phyloP scores from a whole-genome alignment of 208 protist genomes.

The Plasmodiophora brassicae region DNA sequence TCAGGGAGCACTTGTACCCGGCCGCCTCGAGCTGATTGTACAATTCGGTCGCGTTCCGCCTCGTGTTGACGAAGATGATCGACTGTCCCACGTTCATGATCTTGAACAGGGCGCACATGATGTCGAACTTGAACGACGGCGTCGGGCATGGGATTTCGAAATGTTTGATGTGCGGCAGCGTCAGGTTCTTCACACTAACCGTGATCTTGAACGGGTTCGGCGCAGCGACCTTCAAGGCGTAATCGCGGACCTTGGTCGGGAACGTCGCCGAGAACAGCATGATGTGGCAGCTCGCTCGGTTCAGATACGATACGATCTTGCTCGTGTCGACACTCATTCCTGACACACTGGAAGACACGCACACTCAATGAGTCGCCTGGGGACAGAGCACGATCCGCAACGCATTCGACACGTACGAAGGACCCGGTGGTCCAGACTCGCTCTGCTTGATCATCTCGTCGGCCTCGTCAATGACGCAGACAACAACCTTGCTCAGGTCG shows the following conservation, averaged over 20 bases:
- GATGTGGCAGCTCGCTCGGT: slow-evolving; percentile 83
- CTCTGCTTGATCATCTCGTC: slow-evolving; percentile 87
- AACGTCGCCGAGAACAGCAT: slow-evolving; percentile 98
- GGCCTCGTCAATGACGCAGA: slow-evolving; percentile 91
- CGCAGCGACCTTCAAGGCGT: slow-evolving; percentile 6
- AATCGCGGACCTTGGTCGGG: slow-evolving; percentile 75
- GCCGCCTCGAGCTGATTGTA: not conserved
- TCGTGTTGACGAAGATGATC: slow-evolving; percentile 30
- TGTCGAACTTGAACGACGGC: not conserved
- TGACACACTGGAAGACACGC: not conserved
- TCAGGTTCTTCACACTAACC: slow-evolving; percentile 11
- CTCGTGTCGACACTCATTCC: not conserved
- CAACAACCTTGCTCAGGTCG: slow-evolving; percentile 76
- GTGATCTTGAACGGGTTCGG: slow-evolving; percentile 33
- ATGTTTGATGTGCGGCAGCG: slow-evolving; percentile 20
- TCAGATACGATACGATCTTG: slow-evolving; percentile 52
- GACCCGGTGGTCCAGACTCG: no score
- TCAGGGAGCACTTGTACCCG: slow-evolving; percentile 3
- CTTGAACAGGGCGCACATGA: slow-evolving; percentile 31
- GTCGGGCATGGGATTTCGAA: slow-evolving; percentile 10
- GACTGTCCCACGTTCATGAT: slow-evolving; percentile 23
- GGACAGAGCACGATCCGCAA: not conserved
- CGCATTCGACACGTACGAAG: slow-evolving; percentile 87
- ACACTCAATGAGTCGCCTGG: not conserved
- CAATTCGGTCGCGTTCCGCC: not conserved